Conservation (phyloP, 108 stramenopile genomes). For the Skeletonema grethae region DNA sequence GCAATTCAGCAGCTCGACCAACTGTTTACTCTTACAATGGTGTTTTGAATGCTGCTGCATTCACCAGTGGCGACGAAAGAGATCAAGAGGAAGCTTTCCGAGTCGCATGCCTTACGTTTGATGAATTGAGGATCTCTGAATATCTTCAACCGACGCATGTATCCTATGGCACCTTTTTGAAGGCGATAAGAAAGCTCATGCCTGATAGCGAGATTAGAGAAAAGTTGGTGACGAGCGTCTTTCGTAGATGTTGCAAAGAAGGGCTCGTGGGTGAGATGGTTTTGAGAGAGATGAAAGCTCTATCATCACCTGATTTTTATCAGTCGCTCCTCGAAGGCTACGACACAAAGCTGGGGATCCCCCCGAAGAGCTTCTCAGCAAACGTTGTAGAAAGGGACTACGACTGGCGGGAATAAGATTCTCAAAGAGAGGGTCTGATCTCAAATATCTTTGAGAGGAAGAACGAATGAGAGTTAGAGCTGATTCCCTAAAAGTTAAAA, state of each 20-base stretch:
- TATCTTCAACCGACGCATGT: constrained; percentile 41
- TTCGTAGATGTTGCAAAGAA: constrained; percentile 9
- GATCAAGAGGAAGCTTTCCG: constrained; percentile 48
- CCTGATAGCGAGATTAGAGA: constrained; percentile 43
- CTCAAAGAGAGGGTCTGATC: no score
- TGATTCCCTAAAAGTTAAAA: no score
- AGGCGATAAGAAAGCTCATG: constrained; percentile 46
- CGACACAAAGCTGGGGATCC: constrained; percentile 1
- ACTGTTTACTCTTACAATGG: constrained; percentile 47
- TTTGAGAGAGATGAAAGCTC: constrained; percentile 11
- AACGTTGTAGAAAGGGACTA: not conserved
- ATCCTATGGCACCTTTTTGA: constrained; percentile 44
- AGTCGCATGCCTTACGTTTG: constrained; percentile 49
- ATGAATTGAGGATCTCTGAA: constrained; percentile 46
- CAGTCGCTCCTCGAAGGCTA: not conserved
- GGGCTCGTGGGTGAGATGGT: constrained; percentile 12
- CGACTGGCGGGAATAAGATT: not conserved
- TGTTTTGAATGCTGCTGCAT: constrained; percentile 56
- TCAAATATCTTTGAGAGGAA: no score
- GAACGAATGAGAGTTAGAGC: no score
- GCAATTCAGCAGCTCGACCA: constrained; percentile 38
- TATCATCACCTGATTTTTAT: constrained; percentile 11
- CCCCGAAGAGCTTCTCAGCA: not conserved
- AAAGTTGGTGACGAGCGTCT: constrained; percentile 26
- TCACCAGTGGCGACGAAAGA: constrained; percentile 38